phyloP scores from a whole-genome alignment of 2,329 filamentous ascomycete species.

The Lachnellula cervina region DNA sequence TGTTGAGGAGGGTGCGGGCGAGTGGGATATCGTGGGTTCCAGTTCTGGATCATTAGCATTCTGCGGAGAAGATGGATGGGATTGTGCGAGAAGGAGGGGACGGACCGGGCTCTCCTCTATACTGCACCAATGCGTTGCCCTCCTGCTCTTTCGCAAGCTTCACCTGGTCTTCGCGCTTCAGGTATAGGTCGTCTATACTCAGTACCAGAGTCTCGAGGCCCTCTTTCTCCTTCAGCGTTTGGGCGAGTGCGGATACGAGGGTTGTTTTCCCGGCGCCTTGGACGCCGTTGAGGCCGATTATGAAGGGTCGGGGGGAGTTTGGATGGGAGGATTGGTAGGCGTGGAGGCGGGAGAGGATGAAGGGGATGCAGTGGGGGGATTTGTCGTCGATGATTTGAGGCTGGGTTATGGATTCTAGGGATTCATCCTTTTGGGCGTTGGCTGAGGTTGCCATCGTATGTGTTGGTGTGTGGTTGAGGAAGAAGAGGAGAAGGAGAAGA shows the following conservation, averaged over 20 bases:
- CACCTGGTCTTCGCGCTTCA: constrained; percentile 53
- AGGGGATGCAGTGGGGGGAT: constrained; percentile 70
- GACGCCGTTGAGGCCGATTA: constrained; percentile 85
- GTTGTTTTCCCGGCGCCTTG: constrained; percentile 94
- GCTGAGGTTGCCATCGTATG: neutral
- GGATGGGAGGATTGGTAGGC: constrained; percentile 39
- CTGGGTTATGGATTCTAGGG: constrained; percentile 16
- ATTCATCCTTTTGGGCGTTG: neutral
- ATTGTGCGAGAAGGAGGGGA: neutral
- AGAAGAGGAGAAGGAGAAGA: neutral
- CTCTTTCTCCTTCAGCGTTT: constrained; percentile 47
- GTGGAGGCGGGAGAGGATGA: constrained; percentile 60
- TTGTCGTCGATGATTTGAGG: constrained; percentile 66
- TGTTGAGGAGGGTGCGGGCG: constrained; percentile 47
- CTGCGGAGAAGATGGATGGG: neutral
- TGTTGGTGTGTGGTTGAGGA: neutral
- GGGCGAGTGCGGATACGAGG: constrained; percentile 62
- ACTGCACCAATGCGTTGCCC: constrained; percentile 57
- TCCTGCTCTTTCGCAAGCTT: constrained; percentile 48
- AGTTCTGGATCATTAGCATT: constrained; percentile 6
- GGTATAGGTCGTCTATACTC: constrained; percentile 67
- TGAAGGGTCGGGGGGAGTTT: constrained; percentile 55
- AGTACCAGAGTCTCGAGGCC: constrained; percentile 52
- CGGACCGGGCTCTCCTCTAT: constrained; percentile 58
- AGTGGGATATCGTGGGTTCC: constrained; percentile 60